Evolutionary conservation across 192 early-diverging fungal genomes (phyloP).

Genomic region (Mortierella antarctica): DNA sequence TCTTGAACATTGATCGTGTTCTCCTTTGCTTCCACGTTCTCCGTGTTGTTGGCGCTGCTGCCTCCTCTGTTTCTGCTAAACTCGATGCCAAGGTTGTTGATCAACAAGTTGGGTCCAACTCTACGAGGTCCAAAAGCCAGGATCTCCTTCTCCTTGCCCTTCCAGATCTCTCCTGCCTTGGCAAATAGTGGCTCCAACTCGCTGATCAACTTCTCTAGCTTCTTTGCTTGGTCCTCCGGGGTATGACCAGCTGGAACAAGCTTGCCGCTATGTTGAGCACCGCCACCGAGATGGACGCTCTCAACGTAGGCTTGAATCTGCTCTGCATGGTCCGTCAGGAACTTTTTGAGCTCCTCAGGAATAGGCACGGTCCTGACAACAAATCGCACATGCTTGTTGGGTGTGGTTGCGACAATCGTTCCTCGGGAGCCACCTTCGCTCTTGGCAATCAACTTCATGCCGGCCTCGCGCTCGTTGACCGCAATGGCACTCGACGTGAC

Average conservation of each 20-base stretch:
- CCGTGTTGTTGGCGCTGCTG: conserved; percentile 1
- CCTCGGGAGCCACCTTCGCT: conserved; percentile 66
- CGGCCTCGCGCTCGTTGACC: conserved; percentile 45
- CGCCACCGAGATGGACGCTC: conserved; percentile 2
- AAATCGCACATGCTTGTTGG: conserved; percentile 70
- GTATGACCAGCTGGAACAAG: not conserved
- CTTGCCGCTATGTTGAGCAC: not conserved
- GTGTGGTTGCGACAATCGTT: conserved; percentile 65
- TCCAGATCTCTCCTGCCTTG: conserved; percentile 40
- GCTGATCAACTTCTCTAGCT: conserved; percentile 23
- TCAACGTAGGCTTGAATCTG: conserved; percentile 57
- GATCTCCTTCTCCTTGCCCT: conserved; percentile 59
- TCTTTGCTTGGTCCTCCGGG: conserved; percentile 11
- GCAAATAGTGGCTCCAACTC: conserved; percentile 39
- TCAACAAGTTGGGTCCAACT: conserved; percentile 81
- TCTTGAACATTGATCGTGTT: conserved; percentile 61
- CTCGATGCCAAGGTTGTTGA: conserved; percentile 64
- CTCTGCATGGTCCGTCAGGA: conserved; percentile 61
- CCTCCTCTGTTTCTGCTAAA: conserved; percentile 23
- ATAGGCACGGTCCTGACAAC: conserved; percentile 77
- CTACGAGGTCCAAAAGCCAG: conserved; percentile 89
- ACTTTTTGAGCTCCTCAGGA: conserved; percentile 69
- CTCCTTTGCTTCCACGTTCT: conserved; percentile 31
- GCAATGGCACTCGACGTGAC: conserved; percentile 31
- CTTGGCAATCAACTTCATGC: conserved; percentile 57